These are phyloP conservation scores for Floccularia luteovirens DNA, from an alignment of 768 basidiomycete genomes.

Conservation along the genomic window DNA sequence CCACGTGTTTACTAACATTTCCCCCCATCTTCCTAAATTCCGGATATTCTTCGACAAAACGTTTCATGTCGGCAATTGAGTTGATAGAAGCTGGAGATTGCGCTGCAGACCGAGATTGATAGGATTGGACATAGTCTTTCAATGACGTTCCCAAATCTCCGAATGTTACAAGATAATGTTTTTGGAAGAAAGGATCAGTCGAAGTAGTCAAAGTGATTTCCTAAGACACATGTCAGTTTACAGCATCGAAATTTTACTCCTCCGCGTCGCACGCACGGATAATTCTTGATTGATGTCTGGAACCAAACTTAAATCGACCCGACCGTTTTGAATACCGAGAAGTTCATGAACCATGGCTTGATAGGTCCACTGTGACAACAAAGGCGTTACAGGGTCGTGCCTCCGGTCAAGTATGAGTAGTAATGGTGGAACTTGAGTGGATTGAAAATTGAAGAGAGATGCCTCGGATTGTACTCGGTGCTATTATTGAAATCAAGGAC, in stretches of 20 bases:
- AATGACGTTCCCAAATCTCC: constrained; percentile 92
- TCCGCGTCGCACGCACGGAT: constrained; percentile 39
- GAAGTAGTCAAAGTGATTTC: constrained; percentile 90
- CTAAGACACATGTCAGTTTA: constrained; percentile 27
- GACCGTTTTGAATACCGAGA: constrained; percentile 87
- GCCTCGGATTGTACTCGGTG: constrained; percentile 76
- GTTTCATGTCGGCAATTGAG: constrained; percentile 95
- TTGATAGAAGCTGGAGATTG: constrained; percentile 78
- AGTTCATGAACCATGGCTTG: constrained; percentile 99
- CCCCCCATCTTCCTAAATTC: constrained; percentile 95
- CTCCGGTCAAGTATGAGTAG: constrained; percentile 90
- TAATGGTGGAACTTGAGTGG: constrained; percentile 82
- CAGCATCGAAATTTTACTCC: constrained; percentile 2
- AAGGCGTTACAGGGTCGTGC: constrained; percentile 95
- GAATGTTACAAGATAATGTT: constrained; percentile 87
- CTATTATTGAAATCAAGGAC: constrained; percentile 25
- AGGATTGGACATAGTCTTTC: constrained; percentile 89
- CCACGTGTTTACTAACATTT: constrained; percentile 98
- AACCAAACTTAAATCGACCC: constrained; percentile 77
- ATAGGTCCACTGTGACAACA: constrained; percentile 98
- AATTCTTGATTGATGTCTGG: constrained; percentile 86
- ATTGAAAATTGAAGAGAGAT: constrained; percentile 85
- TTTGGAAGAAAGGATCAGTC: constrained; percentile 91
- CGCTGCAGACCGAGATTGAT: constrained; percentile 76
- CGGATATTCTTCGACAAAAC: constrained; percentile 95